Percentiles rank a stretch among this genome's conserved stretches.
phyloP scores from a whole-genome alignment of 1,139 yeast species.

The Geotrichum fermentans region DNA sequence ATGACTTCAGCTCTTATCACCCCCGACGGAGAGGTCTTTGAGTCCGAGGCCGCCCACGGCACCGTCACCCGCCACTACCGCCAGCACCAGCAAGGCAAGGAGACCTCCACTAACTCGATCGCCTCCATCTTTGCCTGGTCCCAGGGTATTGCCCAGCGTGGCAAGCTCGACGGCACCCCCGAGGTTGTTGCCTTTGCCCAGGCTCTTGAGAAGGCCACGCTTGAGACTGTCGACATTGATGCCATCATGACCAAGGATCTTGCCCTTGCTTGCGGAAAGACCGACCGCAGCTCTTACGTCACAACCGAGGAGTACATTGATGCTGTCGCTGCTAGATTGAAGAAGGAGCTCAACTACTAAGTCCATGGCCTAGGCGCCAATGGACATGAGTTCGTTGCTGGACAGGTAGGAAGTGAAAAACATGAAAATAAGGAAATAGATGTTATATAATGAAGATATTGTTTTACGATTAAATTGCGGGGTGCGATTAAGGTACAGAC shows the following conservation, averaged over 20 bases:
- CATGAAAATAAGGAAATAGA: not conserved
- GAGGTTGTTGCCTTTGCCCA: conserved; percentile 77
- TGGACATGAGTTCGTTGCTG: not conserved
- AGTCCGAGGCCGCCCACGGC: conserved; percentile 96
- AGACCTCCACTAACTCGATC: conserved; percentile 95
- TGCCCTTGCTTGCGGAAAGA: conserved; percentile 81
- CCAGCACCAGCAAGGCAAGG: conserved; percentile 91
- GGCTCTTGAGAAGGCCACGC: conserved; percentile 70
- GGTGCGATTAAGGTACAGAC: not conserved
- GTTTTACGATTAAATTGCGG: not conserved
- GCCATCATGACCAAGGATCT: conserved; percentile 93
- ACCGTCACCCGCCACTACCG: conserved; percentile 95
- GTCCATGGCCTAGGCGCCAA: too few relatives aligned
- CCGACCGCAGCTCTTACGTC: conserved; percentile 73
- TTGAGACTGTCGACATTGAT: conserved; percentile 80
- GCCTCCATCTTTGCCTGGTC: conserved; percentile 98
- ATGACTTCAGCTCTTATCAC: conserved; percentile 94
- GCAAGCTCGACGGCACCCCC: conserved; percentile 78
- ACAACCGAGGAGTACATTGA: conserved; percentile 88
- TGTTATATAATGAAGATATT: conserved; percentile 1
- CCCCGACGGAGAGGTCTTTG: conserved; percentile 93
- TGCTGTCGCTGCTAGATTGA: conserved; percentile 58
- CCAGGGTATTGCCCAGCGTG: conserved; percentile 87
- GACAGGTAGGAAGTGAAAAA: not conserved
- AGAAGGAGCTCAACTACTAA: conserved; percentile 28